Evolutionary conservation across 2,329 filamentous ascomycete species (phyloP).

Genomic region (Mycogone perniciosa): DNA sequence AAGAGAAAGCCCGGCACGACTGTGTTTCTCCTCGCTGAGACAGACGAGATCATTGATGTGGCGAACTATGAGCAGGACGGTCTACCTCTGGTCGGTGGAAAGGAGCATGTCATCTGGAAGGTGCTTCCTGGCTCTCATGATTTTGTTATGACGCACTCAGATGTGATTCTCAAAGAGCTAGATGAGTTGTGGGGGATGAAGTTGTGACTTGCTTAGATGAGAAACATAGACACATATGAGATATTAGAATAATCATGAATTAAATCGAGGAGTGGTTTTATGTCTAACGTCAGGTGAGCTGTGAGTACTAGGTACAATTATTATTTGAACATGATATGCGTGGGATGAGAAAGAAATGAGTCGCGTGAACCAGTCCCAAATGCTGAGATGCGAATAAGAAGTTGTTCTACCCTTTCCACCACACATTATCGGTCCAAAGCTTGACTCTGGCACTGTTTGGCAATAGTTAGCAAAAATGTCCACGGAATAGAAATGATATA

Average conservation of each 20-base stretch:
- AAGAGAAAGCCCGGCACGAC: constrained; percentile 37
- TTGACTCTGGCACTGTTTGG: constrained; percentile 51
- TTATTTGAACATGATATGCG: no score
- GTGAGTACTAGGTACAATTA: no score
- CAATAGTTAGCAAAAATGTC: constrained; percentile 18
- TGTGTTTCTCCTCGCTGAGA: constrained; percentile 44
- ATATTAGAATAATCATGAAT: no score
- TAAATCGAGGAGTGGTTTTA: no score
- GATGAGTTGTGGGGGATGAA: constrained; percentile 40
- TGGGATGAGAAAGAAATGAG: no score
- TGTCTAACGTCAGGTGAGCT: no score
- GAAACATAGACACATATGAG: neutral
- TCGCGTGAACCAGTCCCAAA: neutral
- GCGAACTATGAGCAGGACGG: constrained; percentile 44
- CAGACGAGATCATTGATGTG: constrained; percentile 48
- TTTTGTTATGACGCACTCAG: constrained; percentile 53
- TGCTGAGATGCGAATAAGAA: neutral
- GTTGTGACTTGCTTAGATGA: neutral
- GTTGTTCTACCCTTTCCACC: neutral
- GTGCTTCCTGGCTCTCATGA: constrained; percentile 52
- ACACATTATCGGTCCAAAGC: constrained; percentile 43
- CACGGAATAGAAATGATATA: neutral
- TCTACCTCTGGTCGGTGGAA: constrained; percentile 45
- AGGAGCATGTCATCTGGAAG: constrained; percentile 42
- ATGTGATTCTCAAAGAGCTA: constrained; percentile 39